Conservation (phyloP, 73 alveolate genomes). For the Paramecium primaurelia region DNA sequence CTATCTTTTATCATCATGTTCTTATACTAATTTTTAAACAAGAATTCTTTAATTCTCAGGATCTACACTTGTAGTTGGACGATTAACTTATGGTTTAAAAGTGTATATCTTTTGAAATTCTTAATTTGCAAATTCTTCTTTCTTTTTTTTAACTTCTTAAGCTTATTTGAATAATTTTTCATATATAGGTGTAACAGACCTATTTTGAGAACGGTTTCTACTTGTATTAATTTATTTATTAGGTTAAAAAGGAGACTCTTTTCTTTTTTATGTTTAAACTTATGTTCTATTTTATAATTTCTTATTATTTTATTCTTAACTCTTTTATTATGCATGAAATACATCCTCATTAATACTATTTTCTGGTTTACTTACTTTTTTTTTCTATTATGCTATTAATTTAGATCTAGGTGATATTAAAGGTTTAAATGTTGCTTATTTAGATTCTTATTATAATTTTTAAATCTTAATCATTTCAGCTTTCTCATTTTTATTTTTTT, state of each 20-base stretch:
- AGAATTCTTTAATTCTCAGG: background rate
- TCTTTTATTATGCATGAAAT: background rate
- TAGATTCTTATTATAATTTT: background rate
- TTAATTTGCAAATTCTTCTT: background rate
- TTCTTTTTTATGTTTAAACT: background rate
- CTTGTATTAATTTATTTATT: background rate
- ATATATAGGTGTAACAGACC: conserved; percentile 1
- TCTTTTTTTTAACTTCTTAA: background rate
- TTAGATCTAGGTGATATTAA: background rate
- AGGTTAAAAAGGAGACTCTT: background rate
- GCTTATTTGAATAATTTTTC: background rate
- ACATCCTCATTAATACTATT: background rate
- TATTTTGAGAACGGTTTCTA: background rate
- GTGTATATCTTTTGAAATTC: background rate
- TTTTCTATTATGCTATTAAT: background rate
- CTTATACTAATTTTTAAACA: background rate
- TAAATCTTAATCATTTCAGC: background rate
- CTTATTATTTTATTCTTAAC: background rate
- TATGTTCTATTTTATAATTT: background rate
- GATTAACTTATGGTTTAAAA: background rate
- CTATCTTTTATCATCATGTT: background rate
- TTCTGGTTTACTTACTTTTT: background rate
- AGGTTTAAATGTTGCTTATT: conserved; percentile 8
- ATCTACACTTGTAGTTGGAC: background rate
- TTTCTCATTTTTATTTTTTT: background rate